Base-by-base conservation (phyloP, 129 eudicot species). In the Artemisia annua region DNA sequence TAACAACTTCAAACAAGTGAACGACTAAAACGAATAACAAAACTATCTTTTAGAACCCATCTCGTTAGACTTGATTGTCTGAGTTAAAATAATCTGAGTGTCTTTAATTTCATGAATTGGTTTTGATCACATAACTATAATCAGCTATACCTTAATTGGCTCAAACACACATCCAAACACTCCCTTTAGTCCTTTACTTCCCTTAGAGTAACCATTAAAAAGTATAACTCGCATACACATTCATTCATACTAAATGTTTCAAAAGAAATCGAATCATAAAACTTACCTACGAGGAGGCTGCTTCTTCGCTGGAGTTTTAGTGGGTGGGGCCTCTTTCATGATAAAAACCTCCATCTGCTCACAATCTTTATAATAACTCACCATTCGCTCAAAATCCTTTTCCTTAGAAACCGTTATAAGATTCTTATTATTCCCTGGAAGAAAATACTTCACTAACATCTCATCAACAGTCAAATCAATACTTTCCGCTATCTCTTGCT, bases 281-380 rank as follows among this genome's bases (percentile, higher is more conserved):
- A 18, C 16, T 67, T 71, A 81, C 85, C 85, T 76, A 51, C 82
- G 69, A 30, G 81, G 78, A 71, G 85, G 82, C 75, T 65, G 83
- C 69, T 71, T 70, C 71, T 76, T 81, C 55, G 28, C 65, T 11
- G 73, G 57, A 48, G 63, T 39, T 63, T 63, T 67, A 81, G 71
- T 66, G 3, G 61, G 82, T 11, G 46, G 53, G 13, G 65, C 19
- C 50, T 81, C 82, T 43, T 67, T 70, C 78, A 76, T 76, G 35
- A 81, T 63, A 72, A 63, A 81, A 6, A 81, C 78, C 77, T 76
- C 85, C 1, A 67, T 10, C 59, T 69, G 76, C 15, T 75, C 77
- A 68, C 26, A 75, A 10, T 80, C 81, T 19, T 63, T 54, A 26
- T 76, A 67, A 46, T 76, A 81, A 28, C 67, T 81, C 44, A 81